These are phyloP conservation scores for Cynara cardunculus DNA, from an alignment of 129 eudicot species.

Conservation along the genomic window DNA sequence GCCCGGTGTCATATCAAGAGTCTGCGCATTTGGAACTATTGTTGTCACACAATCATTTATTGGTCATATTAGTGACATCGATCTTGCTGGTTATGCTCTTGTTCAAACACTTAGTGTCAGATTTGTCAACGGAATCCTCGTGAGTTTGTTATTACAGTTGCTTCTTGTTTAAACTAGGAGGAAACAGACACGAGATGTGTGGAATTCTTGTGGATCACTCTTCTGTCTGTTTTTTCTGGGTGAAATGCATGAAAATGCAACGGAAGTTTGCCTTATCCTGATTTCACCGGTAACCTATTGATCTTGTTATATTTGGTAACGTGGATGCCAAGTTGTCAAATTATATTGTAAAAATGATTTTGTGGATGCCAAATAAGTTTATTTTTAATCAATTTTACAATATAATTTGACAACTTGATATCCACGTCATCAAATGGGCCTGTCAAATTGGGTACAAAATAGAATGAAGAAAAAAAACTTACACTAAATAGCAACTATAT, in stretches of 20 bases:
- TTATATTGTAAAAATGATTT: background rate
- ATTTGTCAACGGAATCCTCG: conserved; percentile 63
- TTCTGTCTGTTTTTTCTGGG: background rate
- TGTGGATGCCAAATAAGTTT: background rate
- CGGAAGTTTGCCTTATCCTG: background rate
- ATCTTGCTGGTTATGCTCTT: conserved; percentile 82
- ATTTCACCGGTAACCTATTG: background rate
- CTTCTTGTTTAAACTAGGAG: background rate
- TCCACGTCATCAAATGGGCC: background rate
- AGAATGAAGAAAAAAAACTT: background rate
- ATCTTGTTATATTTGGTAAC: background rate
- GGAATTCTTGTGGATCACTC: background rate
- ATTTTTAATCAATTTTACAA: too few relatives aligned
- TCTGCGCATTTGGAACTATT: conserved; percentile 53
- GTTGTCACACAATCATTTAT: conserved; percentile 68
- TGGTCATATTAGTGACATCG: conserved; percentile 55
- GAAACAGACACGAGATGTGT: background rate
- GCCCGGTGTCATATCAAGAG: conserved; percentile 61
- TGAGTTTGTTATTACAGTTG: conserved; percentile 24
- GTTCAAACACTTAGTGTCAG: conserved; percentile 71
- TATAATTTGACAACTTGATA: background rate
- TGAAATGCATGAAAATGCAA: background rate
- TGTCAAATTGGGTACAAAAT: background rate
- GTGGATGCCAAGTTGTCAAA: background rate
- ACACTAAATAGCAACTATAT: background rate